Percentiles rank a stretch among this genome's conserved stretches.
phyloP scores from a whole-genome alignment of 169 alveolate genomes.

The Eimeria praecox region DNA sequence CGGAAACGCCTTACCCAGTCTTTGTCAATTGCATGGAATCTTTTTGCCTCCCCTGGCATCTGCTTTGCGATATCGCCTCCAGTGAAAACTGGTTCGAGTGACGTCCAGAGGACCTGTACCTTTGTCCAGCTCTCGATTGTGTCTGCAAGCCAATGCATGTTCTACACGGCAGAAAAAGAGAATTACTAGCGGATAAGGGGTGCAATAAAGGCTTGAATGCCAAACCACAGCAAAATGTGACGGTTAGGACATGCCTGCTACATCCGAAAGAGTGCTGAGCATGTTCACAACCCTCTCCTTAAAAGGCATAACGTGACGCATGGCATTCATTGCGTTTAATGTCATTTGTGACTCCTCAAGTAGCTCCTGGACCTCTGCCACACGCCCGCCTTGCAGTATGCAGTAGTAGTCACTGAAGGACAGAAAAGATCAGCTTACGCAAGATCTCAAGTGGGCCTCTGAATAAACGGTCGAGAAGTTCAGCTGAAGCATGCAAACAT shows the following conservation, averaged over 20 bases:
- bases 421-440: background rate
- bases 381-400: conserved; percentile 93
- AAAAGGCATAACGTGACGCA: conserved; percentile 96
- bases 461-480: background rate
- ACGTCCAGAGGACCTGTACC: conserved; percentile 98
- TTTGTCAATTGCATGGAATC: conserved; percentile 96
- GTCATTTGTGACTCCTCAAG: conserved; percentile 96
- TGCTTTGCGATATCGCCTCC: conserved; percentile 99
- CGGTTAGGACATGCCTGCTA: conserved; percentile 83
- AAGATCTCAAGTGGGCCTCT: background rate
- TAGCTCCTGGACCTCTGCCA: conserved; percentile 94
- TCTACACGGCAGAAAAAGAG: background rate
- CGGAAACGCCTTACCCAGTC: conserved; percentile 89
- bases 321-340: conserved; percentile 94
- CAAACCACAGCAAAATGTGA: background rate
- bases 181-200: background rate
- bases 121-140: conserved; percentile 98
- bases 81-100: conserved; percentile 97
- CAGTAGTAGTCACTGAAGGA: conserved; percentile 90
- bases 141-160: conserved; percentile 84
- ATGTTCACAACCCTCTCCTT: conserved; percentile 92
- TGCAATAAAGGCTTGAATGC: background rate
- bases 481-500: background rate
- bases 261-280: conserved; percentile 95
- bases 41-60: conserved; percentile 98